Evolutionary conservation across 495 filamentous ascomycete species (phyloP), one percentile per base, ranked within the genome.

Genomic region (Barbatosphaeria neglecta): DNA sequence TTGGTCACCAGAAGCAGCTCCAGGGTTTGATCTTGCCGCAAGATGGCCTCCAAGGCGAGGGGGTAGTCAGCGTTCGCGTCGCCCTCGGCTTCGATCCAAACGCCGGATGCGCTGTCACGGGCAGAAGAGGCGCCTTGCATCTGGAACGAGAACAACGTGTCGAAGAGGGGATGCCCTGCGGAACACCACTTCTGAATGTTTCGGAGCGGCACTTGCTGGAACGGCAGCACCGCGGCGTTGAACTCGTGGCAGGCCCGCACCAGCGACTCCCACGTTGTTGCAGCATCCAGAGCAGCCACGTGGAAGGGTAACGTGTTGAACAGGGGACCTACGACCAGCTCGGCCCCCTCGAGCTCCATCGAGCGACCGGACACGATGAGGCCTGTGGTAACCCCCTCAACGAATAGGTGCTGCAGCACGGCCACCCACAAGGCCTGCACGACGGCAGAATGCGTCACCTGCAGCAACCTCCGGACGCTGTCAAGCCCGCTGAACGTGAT

Each of bases 221-320:
- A 87, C 5, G 75, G 66, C 23, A 86, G 61, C 7, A 70, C 67
- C 1, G 67, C 58, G 4, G 70, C 69, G 58, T 85, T 84, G 55
- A 77, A 82, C 1, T 73, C 60, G 49, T 87, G 82, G 51, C 79
- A 77, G 39, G 58, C 59, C 16, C 55, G 61, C 18, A 84, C 60
- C 2, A 83, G 51, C 1, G 68, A 66, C 11, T 58, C 49, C 72
- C 73, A 80, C 8, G 64, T 77, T 15, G 72, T 64, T n/a, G 62
- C 42, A 15, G 62, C 51, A 22, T 64, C 55, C 8, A 75, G 45
- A 8, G 71, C 57, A 8, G 71, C 57, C 11, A 81, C 58, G 31
- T 70, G 63, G 54, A 82, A 84, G 7, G 90, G 86, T 0, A 95
- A 68, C 0, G 90, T 95, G 61, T 96, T 97, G 72, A 97, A 94